Percentiles rank a stretch among this genome's conserved stretches.
Evolutionary conservation across 345 rosid genomes (phyloP).

Genomic region (Salix exigua): DNA sequence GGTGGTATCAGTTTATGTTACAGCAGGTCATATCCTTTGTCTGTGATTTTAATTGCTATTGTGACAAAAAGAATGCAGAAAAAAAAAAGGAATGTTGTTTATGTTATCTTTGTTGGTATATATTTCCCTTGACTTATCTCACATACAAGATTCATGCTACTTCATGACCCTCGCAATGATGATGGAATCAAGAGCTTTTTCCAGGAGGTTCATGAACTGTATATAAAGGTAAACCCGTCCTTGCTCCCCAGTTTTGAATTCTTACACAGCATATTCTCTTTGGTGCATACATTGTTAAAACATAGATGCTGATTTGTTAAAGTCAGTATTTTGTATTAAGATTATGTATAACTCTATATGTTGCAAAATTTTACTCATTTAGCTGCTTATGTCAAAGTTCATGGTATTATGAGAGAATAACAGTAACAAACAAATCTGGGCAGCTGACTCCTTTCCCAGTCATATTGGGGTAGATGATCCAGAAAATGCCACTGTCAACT

Average conservation of each 20-base stretch:
- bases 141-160: conserved; percentile 94
- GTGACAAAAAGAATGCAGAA: not conserved
- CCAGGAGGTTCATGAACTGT: conserved; percentile 80
- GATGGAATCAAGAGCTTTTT: conserved; percentile 98
- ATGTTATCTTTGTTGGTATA: not conserved
- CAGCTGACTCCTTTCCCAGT: not conserved
- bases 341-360: not conserved
- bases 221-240: conserved; percentile 46
- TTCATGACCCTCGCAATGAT: conserved; percentile 90
- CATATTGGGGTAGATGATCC: not conserved
- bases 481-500: not conserved
- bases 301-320: not conserved
- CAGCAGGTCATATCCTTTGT: conserved; percentile 94
- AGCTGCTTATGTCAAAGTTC: not conserved
- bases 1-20: conserved; percentile 91
- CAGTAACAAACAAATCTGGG: not conserved
- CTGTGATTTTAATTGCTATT: not conserved
- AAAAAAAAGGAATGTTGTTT: no score
- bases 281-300: not conserved
- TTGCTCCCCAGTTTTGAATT: not conserved
- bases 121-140: conserved; percentile 45
- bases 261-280: not conserved
- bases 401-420: not conserved
- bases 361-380: not conserved
- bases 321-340: not conserved